Conservation (phyloP, 352 stramenopile species). For the Pythium apleroticum region DNA sequence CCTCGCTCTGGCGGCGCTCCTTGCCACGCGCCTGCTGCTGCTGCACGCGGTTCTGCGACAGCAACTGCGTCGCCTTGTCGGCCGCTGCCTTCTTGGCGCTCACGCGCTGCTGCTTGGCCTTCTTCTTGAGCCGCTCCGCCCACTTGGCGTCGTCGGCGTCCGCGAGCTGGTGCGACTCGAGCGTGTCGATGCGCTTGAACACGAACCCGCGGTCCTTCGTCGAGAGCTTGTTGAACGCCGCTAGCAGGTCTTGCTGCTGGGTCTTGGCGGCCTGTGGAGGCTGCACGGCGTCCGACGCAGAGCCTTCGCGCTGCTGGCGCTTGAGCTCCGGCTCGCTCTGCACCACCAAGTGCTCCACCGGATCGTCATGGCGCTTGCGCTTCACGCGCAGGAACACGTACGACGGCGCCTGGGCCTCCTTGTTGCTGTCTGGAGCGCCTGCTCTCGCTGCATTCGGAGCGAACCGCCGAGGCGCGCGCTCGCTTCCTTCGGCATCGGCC, state of each 20-base stretch:
- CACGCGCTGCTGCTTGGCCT: slow-evolving; percentile 43
- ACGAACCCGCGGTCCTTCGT: slow-evolving; percentile 70
- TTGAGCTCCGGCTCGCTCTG: slow-evolving; percentile 42
- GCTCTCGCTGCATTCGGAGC: slow-evolving; percentile 23
- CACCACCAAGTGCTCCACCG: slow-evolving; percentile 65
- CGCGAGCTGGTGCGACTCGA: slow-evolving; percentile 50
- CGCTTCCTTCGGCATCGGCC: slow-evolving; percentile 8
- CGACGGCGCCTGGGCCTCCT: slow-evolving; percentile 22
- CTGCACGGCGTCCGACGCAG: not conserved
- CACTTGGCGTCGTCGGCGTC: slow-evolving; percentile 47
- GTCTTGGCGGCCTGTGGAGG: slow-evolving; percentile 8
- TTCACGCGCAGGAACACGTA: slow-evolving; percentile 81
- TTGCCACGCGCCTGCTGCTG: slow-evolving; percentile 58
- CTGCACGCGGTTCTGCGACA: slow-evolving; percentile 31
- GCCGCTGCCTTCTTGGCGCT: slow-evolving; percentile 36
- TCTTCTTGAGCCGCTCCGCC: slow-evolving; percentile 67
- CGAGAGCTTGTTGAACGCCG: slow-evolving; percentile 62
- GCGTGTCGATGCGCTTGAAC: slow-evolving; percentile 84
- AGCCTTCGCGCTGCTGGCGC: slow-evolving; percentile 9
- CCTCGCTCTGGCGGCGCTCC: slow-evolving; percentile 56
- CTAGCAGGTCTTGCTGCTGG: slow-evolving; percentile 37
- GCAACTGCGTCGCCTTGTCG: slow-evolving; percentile 7
- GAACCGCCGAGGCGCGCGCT: slow-evolving; percentile 19
- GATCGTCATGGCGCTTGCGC: slow-evolving; percentile 81
- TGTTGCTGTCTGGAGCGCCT: not conserved